phyloP scores from a whole-genome alignment of 805 yeast species.

The Jamesozyma jinghongensis region DNA sequence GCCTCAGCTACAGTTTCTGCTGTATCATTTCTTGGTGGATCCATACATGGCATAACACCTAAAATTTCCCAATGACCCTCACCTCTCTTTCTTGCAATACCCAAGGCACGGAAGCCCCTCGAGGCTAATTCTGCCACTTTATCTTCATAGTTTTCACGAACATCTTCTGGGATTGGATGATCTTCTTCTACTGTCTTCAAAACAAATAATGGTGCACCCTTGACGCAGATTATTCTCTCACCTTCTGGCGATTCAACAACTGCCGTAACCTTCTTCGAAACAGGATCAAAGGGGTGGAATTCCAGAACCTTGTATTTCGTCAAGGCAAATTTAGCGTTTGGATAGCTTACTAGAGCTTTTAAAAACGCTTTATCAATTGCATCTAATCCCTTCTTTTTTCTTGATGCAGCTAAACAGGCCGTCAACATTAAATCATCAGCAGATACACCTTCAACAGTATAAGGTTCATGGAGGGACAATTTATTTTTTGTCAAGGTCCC shows the following conservation, averaged over 20 bases:
- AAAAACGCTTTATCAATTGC: slow-evolving; percentile 96
- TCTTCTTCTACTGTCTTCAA: slow-evolving; percentile 94
- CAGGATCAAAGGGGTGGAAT: slow-evolving; percentile 97
- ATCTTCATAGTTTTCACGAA: slow-evolving; percentile 89
- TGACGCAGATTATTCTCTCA: slow-evolving; percentile 88
- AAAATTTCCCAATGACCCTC: slow-evolving; percentile 96
- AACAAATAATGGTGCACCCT: slow-evolving; percentile 97
- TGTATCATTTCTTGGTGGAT: slow-evolving; percentile 98
- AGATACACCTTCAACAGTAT: slow-evolving; percentile 95
- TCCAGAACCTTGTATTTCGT: slow-evolving; percentile 89
- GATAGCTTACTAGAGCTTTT: slow-evolving; percentile 78
- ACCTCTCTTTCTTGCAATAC: slow-evolving; percentile 98
- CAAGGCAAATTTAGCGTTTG: slow-evolving; percentile 86
- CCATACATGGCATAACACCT: slow-evolving; percentile 98
- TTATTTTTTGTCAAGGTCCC: slow-evolving; percentile 97
- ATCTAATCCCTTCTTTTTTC: slow-evolving; percentile 97
- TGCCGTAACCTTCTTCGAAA: slow-evolving; percentile 92
- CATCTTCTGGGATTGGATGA: slow-evolving; percentile 90
- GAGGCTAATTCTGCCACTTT: slow-evolving; percentile 96
- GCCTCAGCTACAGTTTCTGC: slow-evolving; percentile 91
- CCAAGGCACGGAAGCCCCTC: slow-evolving; percentile 96
- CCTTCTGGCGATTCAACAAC: slow-evolving; percentile 93
- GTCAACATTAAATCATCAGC: slow-evolving; percentile 94
- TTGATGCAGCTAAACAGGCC: slow-evolving; percentile 94
- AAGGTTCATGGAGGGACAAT: slow-evolving; percentile 91